Evolutionary conservation across 1,139 yeast genomes (phyloP), one percentile per base, ranked within the genome.

Genomic region (Suhomyces wounanorum): DNA sequence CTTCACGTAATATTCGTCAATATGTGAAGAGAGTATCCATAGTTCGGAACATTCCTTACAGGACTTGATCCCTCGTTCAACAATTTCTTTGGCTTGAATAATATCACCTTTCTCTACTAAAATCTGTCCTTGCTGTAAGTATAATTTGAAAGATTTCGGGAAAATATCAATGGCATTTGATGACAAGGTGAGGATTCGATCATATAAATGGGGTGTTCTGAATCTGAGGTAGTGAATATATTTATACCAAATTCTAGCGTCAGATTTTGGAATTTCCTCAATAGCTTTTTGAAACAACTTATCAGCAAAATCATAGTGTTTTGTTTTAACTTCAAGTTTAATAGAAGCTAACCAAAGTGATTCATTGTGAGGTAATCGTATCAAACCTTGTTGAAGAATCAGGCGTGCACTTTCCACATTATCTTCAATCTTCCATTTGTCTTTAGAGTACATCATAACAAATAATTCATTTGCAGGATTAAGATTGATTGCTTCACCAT

Each of bases 401-500:
- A 63, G 60, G 50, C 86, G 71, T 0, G 96, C 89, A 1, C 72
- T 76, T 0, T 61, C 66, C 1, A 78, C 60, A 58, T 87, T 83
- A 1, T 75, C 69, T 1, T 64, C 73, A 37, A 71, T 49, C 25
- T 70, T 68, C 84, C 90, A 83, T 52, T 77, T 72, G 59, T 88
- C 95, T 55, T 85, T 84, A 0, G 96, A 88, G 62, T 81, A 89
- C 83, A 86, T 81, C 49, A 90, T 67, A 69, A 83, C 77, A 49
- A 90, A 75, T 5, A 79, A 60, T 31, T 80, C 82, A 21, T 70
- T 65, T 1, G 68, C 59, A 0, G 88, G 85, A 50, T 85, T 76
- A 0, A 73, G 62, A 0, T 62, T 58, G 1, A 78, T 76, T 37
- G 86, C 81, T 66, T 70, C 69, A 38, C 82, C 82, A 59, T 86